A percentile compares a stretch with the other conserved stretches of the same genome.
Conservation (phyloP, 1,139 yeast species). For the Kurtzmaniella quercitrusa region DNA sequence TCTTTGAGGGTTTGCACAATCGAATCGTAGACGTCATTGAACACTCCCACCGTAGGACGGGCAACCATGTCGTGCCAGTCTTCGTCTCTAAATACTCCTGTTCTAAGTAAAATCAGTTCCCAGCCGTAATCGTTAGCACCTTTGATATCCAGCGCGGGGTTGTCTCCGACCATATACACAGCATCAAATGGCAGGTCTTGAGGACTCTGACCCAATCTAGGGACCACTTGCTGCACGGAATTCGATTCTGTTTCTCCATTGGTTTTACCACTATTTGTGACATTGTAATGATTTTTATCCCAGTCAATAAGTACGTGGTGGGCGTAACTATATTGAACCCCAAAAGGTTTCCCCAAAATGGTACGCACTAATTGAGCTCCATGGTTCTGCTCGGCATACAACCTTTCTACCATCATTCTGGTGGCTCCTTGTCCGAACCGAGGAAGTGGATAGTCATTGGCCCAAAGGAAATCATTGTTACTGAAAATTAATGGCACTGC, state of each 20-base stretch:
- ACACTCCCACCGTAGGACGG: constrained; percentile 46
- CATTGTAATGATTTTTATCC: constrained; percentile 23
- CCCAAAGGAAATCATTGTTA: constrained; percentile 87
- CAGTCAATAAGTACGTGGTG: constrained; percentile 65
- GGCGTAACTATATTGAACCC: constrained; percentile 80
- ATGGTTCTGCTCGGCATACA: constrained; percentile 55
- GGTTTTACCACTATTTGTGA: not conserved
- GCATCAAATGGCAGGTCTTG: constrained; percentile 41
- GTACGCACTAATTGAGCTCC: constrained; percentile 44
- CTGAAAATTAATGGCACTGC: constrained; percentile 79
- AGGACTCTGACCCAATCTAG: constrained; percentile 35
- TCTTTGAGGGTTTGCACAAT: constrained; percentile 23
- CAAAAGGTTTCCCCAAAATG: constrained; percentile 82
- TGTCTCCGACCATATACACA: constrained; percentile 94
- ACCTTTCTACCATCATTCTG: constrained; percentile 56
- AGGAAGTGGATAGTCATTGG: constrained; percentile 74
- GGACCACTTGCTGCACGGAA: constrained; percentile 23
- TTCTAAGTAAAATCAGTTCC: constrained; percentile 76
- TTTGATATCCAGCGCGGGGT: constrained; percentile 85
- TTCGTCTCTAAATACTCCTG: constrained; percentile 81
- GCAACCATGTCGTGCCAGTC: constrained; percentile 44
- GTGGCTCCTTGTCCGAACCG: constrained; percentile 94
- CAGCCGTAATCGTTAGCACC: constrained; percentile 90
- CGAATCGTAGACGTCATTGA: constrained; percentile 45
- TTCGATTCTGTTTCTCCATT: not conserved